A percentile compares a stretch with the other conserved stretches of the same genome.
Conservation (phyloP, 148 eudicot genomes). For the Dianthus caryophyllus region DNA sequence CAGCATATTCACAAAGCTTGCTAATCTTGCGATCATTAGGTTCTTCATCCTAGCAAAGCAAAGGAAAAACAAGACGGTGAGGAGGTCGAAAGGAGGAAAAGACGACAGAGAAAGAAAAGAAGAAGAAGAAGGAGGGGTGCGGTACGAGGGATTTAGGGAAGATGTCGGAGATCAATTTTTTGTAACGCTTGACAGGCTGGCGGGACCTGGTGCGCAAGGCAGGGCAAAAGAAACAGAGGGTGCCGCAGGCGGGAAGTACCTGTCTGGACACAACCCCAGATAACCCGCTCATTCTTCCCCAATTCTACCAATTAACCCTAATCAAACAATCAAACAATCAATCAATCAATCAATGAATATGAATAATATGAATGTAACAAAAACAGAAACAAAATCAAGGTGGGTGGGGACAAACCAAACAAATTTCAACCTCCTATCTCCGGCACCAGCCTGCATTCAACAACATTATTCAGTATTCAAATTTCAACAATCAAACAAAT, state of each 20-base stretch:
- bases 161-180: slow-evolving; percentile 80
- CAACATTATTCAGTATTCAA: slow-evolving; percentile 2
- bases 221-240: slow-evolving; percentile 85
- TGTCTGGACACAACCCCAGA: slow-evolving; percentile 90
- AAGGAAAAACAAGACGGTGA: too few relatives aligned
- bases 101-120: background rate
- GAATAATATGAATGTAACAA: too few relatives aligned
- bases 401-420: too few relatives aligned
- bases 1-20: slow-evolving; percentile 91
- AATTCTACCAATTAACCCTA: slow-evolving; percentile 4
- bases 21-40: slow-evolving; percentile 89
- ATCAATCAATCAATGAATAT: too few relatives aligned
- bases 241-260: slow-evolving; percentile 84
- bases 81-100: background rate
- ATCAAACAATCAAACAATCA: too few relatives aligned
- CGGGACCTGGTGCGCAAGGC: slow-evolving; percentile 82
- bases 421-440: too few relatives aligned
- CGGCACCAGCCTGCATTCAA: slow-evolving; percentile 57
- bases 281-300: slow-evolving; percentile 53
- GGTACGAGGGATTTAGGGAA: slow-evolving; percentile 70
- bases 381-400: too few relatives aligned
- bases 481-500: background rate
- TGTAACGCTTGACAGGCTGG: slow-evolving; percentile 97
- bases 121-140: background rate
- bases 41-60: slow-evolving; percentile 68